Conservation (phyloP, 352 stramenopile species). For the Pythium myriotylum region DNA sequence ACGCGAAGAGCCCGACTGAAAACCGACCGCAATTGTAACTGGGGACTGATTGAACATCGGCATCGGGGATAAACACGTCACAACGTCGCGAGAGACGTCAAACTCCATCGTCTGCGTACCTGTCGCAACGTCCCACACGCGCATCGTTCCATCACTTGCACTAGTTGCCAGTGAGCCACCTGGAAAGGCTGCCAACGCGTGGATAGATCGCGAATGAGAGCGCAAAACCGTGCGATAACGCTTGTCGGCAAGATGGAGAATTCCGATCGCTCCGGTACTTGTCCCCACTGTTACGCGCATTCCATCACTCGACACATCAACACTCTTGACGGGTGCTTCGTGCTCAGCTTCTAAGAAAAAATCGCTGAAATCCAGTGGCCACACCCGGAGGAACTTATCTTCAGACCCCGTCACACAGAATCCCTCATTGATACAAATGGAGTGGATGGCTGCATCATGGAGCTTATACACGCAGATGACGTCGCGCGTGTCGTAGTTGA, state of each 20-base stretch:
- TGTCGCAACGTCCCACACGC: conserved; percentile 74
- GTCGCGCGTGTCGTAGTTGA: conserved; percentile 82
- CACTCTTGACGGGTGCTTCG: conserved; percentile 61
- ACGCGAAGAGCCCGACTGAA: conserved; percentile 77
- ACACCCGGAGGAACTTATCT: conserved; percentile 89
- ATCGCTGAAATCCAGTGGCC: conserved; percentile 91
- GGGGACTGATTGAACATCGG: conserved; percentile 11
- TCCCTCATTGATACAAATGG: conserved; percentile 84
- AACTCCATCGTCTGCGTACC: conserved; percentile 88
- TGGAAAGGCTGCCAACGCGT: conserved; percentile 34
- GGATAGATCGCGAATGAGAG: conserved; percentile 66
- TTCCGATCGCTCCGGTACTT: conserved; percentile 73
- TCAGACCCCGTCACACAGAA: conserved; percentile 90
- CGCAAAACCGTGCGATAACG: conserved; percentile 81
- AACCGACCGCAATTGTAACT: conserved; percentile 64
- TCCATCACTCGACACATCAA: conserved; percentile 79
- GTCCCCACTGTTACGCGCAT: conserved; percentile 79
- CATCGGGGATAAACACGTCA: conserved; percentile 65
- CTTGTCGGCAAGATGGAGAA: conserved; percentile 86
- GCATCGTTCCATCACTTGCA: conserved; percentile 75
- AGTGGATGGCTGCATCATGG: conserved; percentile 84
- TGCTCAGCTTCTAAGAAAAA: conserved; percentile 92
- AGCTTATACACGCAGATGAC: conserved; percentile 91
- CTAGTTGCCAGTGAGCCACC: conserved; percentile 60
- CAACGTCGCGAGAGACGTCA: conserved; percentile 59